These are phyloP conservation scores for Cryphonectria radicalis DNA, from an alignment of 2,329 filamentous ascomycete species.

Conservation along the genomic window DNA sequence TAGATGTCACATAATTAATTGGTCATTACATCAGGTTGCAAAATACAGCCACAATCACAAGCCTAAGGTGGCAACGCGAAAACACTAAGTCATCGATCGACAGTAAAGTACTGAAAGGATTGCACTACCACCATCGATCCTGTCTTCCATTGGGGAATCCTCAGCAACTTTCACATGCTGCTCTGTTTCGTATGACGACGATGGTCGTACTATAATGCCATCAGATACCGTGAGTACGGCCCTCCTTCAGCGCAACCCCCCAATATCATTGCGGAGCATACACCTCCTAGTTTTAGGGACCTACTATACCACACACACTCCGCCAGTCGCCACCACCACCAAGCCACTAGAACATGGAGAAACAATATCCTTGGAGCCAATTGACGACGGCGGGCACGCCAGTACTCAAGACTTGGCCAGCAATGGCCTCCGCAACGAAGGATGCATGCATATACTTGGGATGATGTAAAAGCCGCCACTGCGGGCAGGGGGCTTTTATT, in stretches of 20 bases:
- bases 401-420: neutral
- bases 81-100: neutral
- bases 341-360: neutral
- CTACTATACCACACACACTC: conserved; percentile 7
- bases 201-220: neutral
- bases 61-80: neutral
- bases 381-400: neutral
- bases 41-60: neutral
- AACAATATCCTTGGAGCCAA: neutral
- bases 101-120: neutral
- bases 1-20: neutral
- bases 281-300: neutral
- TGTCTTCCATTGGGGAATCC: neutral
- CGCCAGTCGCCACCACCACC: conserved; percentile 10
- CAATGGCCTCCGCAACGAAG: neutral
- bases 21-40: neutral
- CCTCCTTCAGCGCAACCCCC: neutral
- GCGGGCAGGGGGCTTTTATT: neutral
- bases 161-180: neutral
- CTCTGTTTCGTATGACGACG: neutral
- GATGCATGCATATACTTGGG: neutral
- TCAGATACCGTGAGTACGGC: neutral
- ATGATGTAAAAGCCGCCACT: neutral
- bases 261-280: neutral
- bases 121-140: neutral